Base-by-base conservation (phyloP, 2,329 filamentous ascomycete genomes). In the Penicillium sp. region DNA sequence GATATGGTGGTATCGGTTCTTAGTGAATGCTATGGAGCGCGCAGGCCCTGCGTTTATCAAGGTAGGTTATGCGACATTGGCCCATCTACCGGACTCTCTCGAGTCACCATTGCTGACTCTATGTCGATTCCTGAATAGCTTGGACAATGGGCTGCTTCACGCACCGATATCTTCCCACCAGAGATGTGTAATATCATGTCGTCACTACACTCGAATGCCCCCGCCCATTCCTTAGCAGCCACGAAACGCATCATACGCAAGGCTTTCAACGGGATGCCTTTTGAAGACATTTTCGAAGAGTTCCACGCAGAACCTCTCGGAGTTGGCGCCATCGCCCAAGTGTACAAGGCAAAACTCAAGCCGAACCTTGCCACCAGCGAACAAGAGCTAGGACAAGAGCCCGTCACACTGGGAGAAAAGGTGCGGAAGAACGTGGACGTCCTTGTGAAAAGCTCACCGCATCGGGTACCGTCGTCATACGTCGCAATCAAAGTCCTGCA, bases 11-110 rank as follows among this genome's bases (percentile, higher is more conserved):
- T 99, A 97, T 78, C 82, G 82, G 3, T 95, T 96, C 70, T 78
- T 99, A 41, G 92, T 98, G 10, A 84, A 82, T 59, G 84, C 90
- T 31, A 98, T 99, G 95, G 94, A 99, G 77, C 84, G 88, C 72
- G 92, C 94, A 17, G 95, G 95, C 0, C 93, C 95, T 47, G 92
- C 95, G 0, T 99, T 99, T 72, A 99, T 99, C 79, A 99, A 99
- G 85, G 90, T 91, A 77, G 35, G 62, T 43, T 31, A n/a, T 25
- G 45, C 28, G 17, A 14, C 0, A 47, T 17, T 12, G 8, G 1
- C 6, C 8, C 14, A 17, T 22, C 34, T 31, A 11, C 15, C 22
- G n/a, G 3, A 10, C 34, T 4, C 14, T 38, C 20, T 25, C 41
- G 17, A 31, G 10, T 20, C 22, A 17, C 20, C 12, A 34, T 15